Base-by-base conservation (phyloP, 1,284 basidiomycete genomes). In the Malassezia equina region DNA sequence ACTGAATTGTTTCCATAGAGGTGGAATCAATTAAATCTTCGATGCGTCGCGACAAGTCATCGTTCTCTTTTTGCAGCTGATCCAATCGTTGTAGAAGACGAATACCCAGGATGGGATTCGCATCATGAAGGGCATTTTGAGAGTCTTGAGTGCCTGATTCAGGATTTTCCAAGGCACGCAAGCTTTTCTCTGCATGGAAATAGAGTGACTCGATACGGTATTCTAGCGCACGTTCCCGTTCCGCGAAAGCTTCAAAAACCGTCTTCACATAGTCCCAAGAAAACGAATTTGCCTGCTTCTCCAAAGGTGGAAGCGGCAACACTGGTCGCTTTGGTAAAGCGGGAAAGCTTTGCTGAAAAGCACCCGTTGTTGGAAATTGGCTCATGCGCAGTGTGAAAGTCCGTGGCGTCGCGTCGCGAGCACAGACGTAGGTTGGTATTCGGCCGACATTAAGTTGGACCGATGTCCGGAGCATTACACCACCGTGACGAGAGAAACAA, bases 1-100 rank as follows among this genome's bases (percentile, higher is more conserved):
- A 19, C 13, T 51, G 23, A 0, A 45, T 12, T n/a, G 46, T 15
- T 15, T 41, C 27, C 12, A 24, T 17, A 11, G 28, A 44, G 2
- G 41, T 31, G 0, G 40, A 28, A 0, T 33, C 7, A 2, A 51
- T 44, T 8, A 51, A 11, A 8, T 56, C 41, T 11, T 36, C 9
- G 1, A 57, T 8, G 4, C 51, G 36, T 11, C 15, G 23, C 13
- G 42, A 29, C 1, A 57, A 44, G 17, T 57, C 55, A 4, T 51
- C 45, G 28, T 57, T 57, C 24, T 57, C 55, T 12, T 21, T 34
- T n/a, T 51, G 43, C 1, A 57, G 55, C 17, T 34, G 27, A 41
- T 57, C 49, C 15, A 57, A 11, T 4, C 43, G 44, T n/a, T 57
- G 55, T 11, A 57, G 27, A 8, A 57, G 39, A 7, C 45, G 48